Base-by-base conservation (phyloP, 2,329 filamentous ascomycete genomes). In the Neospermospora avenae region DNA sequence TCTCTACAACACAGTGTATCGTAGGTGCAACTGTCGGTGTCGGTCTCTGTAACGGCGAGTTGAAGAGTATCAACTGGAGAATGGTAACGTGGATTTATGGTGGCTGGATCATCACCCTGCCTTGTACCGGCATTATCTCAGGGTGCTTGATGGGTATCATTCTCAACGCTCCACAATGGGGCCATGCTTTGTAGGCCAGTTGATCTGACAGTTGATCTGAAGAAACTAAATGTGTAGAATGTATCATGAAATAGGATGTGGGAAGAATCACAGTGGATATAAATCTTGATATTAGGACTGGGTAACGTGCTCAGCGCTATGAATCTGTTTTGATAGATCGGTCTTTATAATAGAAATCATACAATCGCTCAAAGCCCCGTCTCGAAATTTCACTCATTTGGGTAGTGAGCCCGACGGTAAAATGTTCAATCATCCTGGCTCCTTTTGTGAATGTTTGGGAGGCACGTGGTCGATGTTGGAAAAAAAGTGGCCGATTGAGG, bases 1-100 rank as follows among this genome's bases (percentile, higher is more conserved):
- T 88, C 34, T 86, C 84, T 1, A 88, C 85, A 1, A 86, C 84
- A 0, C 84, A 86, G 74, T 87, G 84, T 71, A 85, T 85, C 67
- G 84, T 80, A 44, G 84, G 84, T 49, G 80, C 83, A 44, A 85
- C 83, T 20, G 83, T 86, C 48, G 84, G 84, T 61, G 84, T 86
- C 53, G 84, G 83, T 60, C 78, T 86, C 18, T 85, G 82, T 74
- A 84, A 82, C 49, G 83, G 83, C 25, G 79, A 79, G 48, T 80
- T 78, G 76, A 77, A 79, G 51, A 80, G 82, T 28, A 82, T 86
- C 68, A 87, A 86, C 75, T 87, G 82, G 81, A 79, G 82, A 61
- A 84, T 84, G 78, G 80, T 86, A 4, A 78, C 74, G 5, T 84
- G 82, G 77, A 82, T 86, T 66, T 84, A 84, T 67, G 70, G 78